Evolutionary conservation across 768 basidiomycete species (phyloP), one percentile per base, ranked within the genome.

Genomic region (Clavaria fumosa): DNA sequence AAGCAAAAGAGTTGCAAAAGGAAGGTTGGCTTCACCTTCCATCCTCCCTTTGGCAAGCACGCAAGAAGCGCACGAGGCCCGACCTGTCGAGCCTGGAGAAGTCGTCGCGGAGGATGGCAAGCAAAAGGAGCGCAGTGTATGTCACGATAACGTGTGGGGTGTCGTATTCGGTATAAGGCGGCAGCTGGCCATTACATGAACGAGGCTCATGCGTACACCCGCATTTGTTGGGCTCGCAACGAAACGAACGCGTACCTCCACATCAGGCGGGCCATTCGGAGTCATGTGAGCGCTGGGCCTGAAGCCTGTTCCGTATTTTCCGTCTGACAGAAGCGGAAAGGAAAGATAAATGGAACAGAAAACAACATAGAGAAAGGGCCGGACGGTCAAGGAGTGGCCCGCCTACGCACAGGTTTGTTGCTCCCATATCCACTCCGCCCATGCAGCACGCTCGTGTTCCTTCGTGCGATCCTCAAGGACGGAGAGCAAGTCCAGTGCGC

Each of bases 81-180:
- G 56, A 26, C 20, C 77, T 67, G 48, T 96, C 71, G 17, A 99
- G 60, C 38, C 59, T 61, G 23, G 69, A 55, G 48, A 91, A 79
- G 46, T 85, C 76, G 50, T 95, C 93, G n/a, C 82, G 69, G 18
- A 99, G 66, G 43, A 95, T 78, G 0, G 80, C 73, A 7, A 99
- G 75, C 0, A 73, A 69, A 3, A 95, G 59, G 7, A 99, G 53
- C 0, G 90, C 86, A 1, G 89, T 86, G 50, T 97, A 99, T 5
- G 91, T 90, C 70, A 89, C 84, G 38, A 95, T 86, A 11, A 96
- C 61, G 54, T 96, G 81, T 1, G 85, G 82, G 12, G 70, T 66
- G 45, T 81, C 70, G 50, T 75, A 72, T 23, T 67, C 63, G 7
- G 61, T 55, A 46, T 69, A 64, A n/a, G n/a, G n/a, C n/a, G n/a